Percentiles rank a stretch among this genome's conserved stretches.
These are phyloP conservation scores for Viola odorata DNA, from an alignment of 345 rosid species.

Conservation along the genomic window DNA sequence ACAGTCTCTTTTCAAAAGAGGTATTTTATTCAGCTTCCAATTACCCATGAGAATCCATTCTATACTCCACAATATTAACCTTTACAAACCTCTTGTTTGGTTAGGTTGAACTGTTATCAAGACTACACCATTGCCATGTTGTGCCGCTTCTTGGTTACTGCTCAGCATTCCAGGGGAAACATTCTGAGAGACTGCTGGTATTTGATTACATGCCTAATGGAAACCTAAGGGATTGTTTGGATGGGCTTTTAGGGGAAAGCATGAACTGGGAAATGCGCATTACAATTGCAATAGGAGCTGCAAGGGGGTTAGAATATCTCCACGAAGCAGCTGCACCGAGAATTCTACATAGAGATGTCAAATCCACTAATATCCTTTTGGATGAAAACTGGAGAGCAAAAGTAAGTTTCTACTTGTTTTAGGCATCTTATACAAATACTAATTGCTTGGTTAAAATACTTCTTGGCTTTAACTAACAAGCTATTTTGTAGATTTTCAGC, in stretches of 20 bases:
- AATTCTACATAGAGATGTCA: conserved; percentile 95
- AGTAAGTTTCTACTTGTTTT: conserved; percentile 37
- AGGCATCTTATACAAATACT: neutral
- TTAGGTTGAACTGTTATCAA: conserved; percentile 76
- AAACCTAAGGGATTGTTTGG: conserved; percentile 78
- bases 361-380: conserved; percentile 88
- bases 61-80: neutral
- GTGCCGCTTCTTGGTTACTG: conserved; percentile 93
- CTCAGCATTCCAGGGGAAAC: conserved; percentile 70
- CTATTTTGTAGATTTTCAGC: too few species aligned
- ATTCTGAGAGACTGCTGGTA: conserved; percentile 73
- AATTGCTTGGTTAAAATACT: neutral
- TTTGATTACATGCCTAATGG: conserved; percentile 83
- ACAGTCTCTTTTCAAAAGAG: conserved; percentile 64
- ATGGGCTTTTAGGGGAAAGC: conserved; percentile 53
- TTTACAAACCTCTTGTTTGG: conserved; percentile 10
- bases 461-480: too few species aligned
- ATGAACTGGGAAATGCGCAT: conserved; percentile 80
- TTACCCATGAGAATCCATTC: neutral
- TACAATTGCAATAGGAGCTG: conserved; percentile 88
- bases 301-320: conserved; percentile 95
- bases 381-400: conserved; percentile 83
- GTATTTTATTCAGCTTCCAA: conserved; percentile 30
- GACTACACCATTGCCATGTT: conserved; percentile 91
- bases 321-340: conserved; percentile 98